These are phyloP conservation scores for Fusarium lateritium DNA, from an alignment of 2,329 filamentous ascomycete species.

Conservation along the genomic window DNA sequence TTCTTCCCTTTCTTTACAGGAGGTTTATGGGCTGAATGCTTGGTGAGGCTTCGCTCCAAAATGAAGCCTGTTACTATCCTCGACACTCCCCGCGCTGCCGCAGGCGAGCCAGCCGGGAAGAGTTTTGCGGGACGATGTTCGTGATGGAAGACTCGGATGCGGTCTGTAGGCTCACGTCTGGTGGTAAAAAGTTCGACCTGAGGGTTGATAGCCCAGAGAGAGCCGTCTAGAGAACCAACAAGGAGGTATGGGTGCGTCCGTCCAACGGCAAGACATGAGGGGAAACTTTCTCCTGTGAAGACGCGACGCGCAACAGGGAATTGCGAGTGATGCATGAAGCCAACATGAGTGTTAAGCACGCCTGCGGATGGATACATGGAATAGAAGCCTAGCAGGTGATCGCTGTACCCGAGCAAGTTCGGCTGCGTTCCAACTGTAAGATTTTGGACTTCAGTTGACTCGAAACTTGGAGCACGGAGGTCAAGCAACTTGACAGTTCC, in stretches of 20 bases:
- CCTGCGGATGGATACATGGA: conserved; percentile 67
- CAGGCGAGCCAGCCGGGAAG: conserved; percentile 50
- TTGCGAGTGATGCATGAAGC: conserved; percentile 67
- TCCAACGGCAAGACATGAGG: conserved; percentile 66
- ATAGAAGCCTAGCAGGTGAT: conserved; percentile 69
- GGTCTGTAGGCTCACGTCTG: conserved; percentile 53
- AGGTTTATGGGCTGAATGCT: conserved; percentile 59
- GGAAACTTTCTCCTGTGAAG: conserved; percentile 65
- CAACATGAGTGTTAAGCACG: conserved; percentile 66
- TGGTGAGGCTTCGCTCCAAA: conserved; percentile 65
- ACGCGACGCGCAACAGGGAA: conserved; percentile 68
- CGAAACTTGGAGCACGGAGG: conserved; percentile 65
- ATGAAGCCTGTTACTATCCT: conserved; percentile 68
- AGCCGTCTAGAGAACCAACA: conserved; percentile 68
- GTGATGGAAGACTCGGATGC: conserved; percentile 65
- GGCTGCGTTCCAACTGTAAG: conserved; percentile 67
- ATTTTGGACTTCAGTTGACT: conserved; percentile 67
- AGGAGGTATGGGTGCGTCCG: conserved; percentile 68
- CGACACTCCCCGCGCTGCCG: conserved; percentile 60
- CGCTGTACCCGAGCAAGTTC: conserved; percentile 68
- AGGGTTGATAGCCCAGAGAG: conserved; percentile 63
- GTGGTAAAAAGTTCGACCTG: conserved; percentile 56
- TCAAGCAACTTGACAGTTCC: conserved; percentile 68
- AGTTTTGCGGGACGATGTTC: conserved; percentile 62
- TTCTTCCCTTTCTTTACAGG: conserved; percentile 56